A percentile compares a stretch with the other conserved stretches of the same genome.
Conservation (phyloP, 768 basidiomycete genomes). For the Thelephora ganbajun region DNA sequence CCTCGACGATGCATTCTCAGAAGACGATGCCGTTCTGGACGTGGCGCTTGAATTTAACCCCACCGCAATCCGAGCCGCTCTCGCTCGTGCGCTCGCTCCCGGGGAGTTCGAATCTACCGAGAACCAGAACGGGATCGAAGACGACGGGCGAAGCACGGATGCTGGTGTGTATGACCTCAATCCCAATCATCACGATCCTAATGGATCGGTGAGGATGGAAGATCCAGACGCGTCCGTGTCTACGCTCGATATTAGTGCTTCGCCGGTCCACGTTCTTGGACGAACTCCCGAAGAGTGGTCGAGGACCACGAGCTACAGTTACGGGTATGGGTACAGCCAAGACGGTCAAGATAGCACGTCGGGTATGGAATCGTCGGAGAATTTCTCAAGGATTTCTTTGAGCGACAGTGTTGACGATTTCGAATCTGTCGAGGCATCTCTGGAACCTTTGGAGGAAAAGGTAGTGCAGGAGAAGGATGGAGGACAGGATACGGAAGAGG, state of each 20-base stretch:
- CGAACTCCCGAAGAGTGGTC: slow-evolving; percentile 6
- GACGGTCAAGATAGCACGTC: slow-evolving; percentile 2
- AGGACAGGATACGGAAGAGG: neutral
- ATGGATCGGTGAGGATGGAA: slow-evolving; percentile 19
- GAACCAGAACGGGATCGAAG: too few relatives aligned
- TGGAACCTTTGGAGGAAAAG: neutral
- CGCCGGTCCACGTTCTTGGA: slow-evolving; percentile 9
- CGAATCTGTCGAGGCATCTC: neutral
- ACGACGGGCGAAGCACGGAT: too few relatives aligned
- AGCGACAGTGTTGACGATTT: slow-evolving; percentile 14
- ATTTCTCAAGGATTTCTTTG: slow-evolving; percentile 8
- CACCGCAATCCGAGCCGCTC: slow-evolving; percentile 45
- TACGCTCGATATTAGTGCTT: slow-evolving; percentile 39
- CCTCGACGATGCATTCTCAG: slow-evolving; percentile 57
- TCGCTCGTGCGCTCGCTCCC: slow-evolving; percentile 37
- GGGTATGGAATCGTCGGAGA: slow-evolving; percentile 6
- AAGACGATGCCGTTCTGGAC: slow-evolving; percentile 33
- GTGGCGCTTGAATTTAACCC: slow-evolving; percentile 39
- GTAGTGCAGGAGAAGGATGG: neutral
- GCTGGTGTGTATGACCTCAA: slow-evolving; percentile 11
- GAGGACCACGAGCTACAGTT: too few relatives aligned
- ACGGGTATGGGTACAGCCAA: too few relatives aligned
- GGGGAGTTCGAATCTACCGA: too few relatives aligned
- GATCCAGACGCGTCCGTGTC: slow-evolving; percentile 38
- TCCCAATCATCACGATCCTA: slow-evolving; percentile 20